Evolutionary conservation across 192 early-diverging fungal species (phyloP).

Genomic region (Dissophora ornata): DNA sequence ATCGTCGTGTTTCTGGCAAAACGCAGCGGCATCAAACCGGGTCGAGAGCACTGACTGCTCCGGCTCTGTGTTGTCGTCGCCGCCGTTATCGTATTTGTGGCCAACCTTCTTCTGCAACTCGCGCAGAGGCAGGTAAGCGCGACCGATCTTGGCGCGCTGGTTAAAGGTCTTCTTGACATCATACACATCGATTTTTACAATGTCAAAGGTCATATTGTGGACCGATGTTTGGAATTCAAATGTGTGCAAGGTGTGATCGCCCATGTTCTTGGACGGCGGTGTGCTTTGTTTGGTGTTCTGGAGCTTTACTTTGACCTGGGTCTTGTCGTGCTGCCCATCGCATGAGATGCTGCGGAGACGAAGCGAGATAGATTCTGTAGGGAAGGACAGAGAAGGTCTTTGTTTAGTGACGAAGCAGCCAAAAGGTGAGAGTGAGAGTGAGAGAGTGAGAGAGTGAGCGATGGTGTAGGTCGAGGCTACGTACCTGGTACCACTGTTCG

Average conservation of each 20-base stretch:
- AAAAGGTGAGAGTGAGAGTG: no score
- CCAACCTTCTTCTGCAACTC: slow-evolving; percentile 49
- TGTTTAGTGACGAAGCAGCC: no score
- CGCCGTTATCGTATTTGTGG: slow-evolving; percentile 46
- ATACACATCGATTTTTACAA: slow-evolving; percentile 44
- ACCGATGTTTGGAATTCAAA: slow-evolving; percentile 42
- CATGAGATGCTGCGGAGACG: slow-evolving; percentile 36
- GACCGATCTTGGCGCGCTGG: slow-evolving; percentile 41
- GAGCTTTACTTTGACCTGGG: slow-evolving; percentile 39
- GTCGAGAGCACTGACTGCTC: slow-evolving; percentile 46
- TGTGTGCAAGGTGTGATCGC: slow-evolving; percentile 32
- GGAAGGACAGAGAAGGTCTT: neutral
- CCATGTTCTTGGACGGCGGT: slow-evolving; percentile 33
- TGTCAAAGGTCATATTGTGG: slow-evolving; percentile 54
- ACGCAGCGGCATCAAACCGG: slow-evolving; percentile 32
- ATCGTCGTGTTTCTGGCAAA: slow-evolving; percentile 48
- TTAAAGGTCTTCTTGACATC: slow-evolving; percentile 40
- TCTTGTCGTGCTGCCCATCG: slow-evolving; percentile 36
- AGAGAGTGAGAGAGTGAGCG: no score
- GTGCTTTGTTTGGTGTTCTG: slow-evolving; percentile 34
- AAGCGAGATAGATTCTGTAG: slow-evolving; percentile 32
- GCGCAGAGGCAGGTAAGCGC: slow-evolving; percentile 40
- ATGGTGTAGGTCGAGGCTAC: no score
- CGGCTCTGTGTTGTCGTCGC: slow-evolving; percentile 44
- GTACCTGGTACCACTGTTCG: slow-evolving; percentile 29